Percentiles rank a stretch among this genome's conserved stretches.
Evolutionary conservation across 345 rosid species (phyloP).

Genomic region (Populus deltoides): DNA sequence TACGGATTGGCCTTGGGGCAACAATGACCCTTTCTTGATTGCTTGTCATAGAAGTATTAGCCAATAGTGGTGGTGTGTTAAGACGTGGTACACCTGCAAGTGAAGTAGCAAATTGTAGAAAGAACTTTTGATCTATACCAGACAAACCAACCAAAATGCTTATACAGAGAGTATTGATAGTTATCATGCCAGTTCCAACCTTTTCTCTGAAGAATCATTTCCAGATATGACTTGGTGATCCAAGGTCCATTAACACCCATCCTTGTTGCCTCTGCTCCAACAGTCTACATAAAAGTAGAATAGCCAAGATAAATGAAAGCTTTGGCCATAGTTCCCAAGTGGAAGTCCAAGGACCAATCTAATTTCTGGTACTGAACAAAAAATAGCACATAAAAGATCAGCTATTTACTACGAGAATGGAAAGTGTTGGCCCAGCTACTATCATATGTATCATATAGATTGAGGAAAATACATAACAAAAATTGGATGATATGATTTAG

Average conservation of each 20-base stretch:
- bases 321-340: neutral
- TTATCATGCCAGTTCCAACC: conserved; percentile 41
- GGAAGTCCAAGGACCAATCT: conserved; percentile 1
- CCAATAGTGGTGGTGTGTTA: conserved; percentile 78
- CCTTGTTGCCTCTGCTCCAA: conserved; percentile 86
- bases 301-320: conserved; percentile 14
- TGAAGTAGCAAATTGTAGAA: conserved; percentile 26
- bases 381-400: neutral
- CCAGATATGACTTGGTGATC: conserved; percentile 95
- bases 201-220: conserved; percentile 90
- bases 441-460: neutral
- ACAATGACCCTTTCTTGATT: conserved; percentile 70
- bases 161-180: conserved; percentile 5
- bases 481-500: neutral
- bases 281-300: conserved; percentile 53
- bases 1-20: conserved; percentile 94
- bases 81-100: conserved; percentile 94
- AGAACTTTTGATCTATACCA: conserved; percentile 9
- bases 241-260: conserved; percentile 80
- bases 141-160: conserved; percentile 20
- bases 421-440: neutral
- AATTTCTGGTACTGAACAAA: neutral
- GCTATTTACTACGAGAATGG: neutral
- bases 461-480: neutral
- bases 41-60: conserved; percentile 39